These are phyloP conservation scores for Quercus agrifolia DNA, from an alignment of 306 rosid species.

Conservation along the genomic window DNA sequence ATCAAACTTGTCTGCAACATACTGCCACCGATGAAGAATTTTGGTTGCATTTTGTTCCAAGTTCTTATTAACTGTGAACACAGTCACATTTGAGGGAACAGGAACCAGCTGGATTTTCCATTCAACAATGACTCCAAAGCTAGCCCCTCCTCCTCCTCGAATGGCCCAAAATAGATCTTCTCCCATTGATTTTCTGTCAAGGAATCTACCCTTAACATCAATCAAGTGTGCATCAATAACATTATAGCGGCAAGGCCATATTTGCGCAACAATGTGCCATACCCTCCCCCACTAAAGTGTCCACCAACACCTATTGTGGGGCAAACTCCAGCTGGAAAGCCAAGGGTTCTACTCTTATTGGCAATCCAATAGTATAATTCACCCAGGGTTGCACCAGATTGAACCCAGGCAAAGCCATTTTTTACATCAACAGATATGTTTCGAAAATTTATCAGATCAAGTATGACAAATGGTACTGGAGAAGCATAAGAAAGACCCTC, in stretches of 20 bases:
- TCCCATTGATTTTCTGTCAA: slow-evolving; percentile 21
- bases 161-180: slow-evolving; percentile 25
- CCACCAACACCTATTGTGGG: slow-evolving; percentile 16
- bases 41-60: slow-evolving; percentile 21
- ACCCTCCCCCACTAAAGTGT: slow-evolving; percentile 18
- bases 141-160: slow-evolving; percentile 27
- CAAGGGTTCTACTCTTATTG: slow-evolving; percentile 5
- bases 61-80: neutral
- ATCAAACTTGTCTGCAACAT: neutral
- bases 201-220: slow-evolving; percentile 1
- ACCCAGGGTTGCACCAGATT: slow-evolving; percentile 15
- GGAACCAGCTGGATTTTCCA: slow-evolving; percentile 18
- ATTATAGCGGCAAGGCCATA: slow-evolving; percentile 8
- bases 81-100: slow-evolving; percentile 22
- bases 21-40: slow-evolving; percentile 16
- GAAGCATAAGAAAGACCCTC: slow-evolving; percentile 30
- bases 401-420: slow-evolving; percentile 5
- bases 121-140: slow-evolving; percentile 13
- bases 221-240: slow-evolving; percentile 7
- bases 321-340: slow-evolving; percentile 18
- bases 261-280: slow-evolving; percentile 16
- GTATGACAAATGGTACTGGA: neutral
- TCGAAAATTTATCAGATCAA: slow-evolving; percentile 10
- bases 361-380: slow-evolving; percentile 20
- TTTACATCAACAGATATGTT: neutral